Conservation (phyloP, 169 alveolate species). For the Haemoproteus tartakovskyi region DNA sequence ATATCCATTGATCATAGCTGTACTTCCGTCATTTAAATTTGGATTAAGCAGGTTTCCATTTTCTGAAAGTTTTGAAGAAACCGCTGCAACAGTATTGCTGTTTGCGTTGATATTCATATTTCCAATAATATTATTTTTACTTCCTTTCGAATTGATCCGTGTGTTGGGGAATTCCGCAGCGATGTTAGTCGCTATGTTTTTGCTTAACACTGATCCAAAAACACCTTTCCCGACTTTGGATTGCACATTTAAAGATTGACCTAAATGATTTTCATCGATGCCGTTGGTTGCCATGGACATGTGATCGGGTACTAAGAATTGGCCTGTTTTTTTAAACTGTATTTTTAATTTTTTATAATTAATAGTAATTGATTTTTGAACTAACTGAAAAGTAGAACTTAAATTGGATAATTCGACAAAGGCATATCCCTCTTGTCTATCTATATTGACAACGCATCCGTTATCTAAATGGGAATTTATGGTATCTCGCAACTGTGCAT, state of each 20-base stretch:
- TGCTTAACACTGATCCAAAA: no score
- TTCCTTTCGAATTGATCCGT: no score
- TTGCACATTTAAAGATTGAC: constrained; percentile 1
- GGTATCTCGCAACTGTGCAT: constrained; percentile 43
- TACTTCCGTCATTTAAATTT: no score
- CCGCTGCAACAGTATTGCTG: no score
- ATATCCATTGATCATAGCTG: no score
- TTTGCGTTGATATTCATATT: no score
- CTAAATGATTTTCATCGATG: background rate
- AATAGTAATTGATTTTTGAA: constrained; percentile 35
- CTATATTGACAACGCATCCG: constrained; percentile 58
- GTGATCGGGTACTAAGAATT: constrained; percentile 54
- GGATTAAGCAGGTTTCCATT: no score
- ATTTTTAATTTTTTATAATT: constrained; percentile 57
- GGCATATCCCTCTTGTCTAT: constrained; percentile 62
- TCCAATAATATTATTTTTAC: no score
- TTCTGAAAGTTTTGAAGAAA: no score
- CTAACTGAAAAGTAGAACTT: constrained; percentile 44
- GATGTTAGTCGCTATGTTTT: no score
- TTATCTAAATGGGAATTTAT: constrained; percentile 37
- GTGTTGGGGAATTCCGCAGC: no score
- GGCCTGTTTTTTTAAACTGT: constrained; percentile 62
- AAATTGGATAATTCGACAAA: constrained; percentile 55
- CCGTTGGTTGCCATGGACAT: constrained; percentile 4
- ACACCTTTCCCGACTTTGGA: background rate